Conservation (phyloP, 139 green algal genomes). For the Volvox reticuliferus region DNA sequence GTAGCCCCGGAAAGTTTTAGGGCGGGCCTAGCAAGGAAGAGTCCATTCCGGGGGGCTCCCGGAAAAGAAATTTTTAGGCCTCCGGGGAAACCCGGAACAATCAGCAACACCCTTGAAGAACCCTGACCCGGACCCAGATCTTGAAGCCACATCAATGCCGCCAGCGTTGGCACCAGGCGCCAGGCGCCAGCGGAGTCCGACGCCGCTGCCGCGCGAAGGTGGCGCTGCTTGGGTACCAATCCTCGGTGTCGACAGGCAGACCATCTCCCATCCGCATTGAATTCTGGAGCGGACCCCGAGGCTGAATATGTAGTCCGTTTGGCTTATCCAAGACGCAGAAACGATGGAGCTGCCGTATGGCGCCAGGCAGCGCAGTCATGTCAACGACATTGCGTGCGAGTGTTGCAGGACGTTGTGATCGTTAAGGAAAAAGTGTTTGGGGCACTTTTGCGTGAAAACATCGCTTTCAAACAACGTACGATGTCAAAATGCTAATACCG, state of each 20-base stretch:
- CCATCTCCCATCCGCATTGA: neutral
- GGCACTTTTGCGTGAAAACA: no score
- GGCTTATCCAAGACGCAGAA: constrained; percentile 25
- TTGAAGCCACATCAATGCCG: neutral
- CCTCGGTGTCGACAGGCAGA: neutral
- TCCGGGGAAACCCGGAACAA: no score
- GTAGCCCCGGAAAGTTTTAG: no score
- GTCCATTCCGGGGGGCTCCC: no score
- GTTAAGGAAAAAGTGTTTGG: no score
- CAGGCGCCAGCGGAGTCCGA: neutral
- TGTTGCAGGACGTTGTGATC: no score
- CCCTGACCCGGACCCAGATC: constrained; percentile 43
- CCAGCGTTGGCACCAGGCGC: constrained; percentile 13
- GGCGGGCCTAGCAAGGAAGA: no score
- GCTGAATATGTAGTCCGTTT: constrained; percentile 2
- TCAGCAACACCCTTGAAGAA: no score
- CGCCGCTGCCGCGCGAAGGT: neutral
- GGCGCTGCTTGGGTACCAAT: neutral
- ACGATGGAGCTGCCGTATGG: constrained; percentile 8
- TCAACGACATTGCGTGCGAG: neutral
- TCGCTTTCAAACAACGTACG: no score
- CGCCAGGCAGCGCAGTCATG: neutral
- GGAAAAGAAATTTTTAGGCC: no score
- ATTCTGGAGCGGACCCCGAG: neutral
- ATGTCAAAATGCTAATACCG: no score